Evolutionary conservation across 805 yeast species (phyloP).

Genomic region (Pichia nanzhaoensis): DNA sequence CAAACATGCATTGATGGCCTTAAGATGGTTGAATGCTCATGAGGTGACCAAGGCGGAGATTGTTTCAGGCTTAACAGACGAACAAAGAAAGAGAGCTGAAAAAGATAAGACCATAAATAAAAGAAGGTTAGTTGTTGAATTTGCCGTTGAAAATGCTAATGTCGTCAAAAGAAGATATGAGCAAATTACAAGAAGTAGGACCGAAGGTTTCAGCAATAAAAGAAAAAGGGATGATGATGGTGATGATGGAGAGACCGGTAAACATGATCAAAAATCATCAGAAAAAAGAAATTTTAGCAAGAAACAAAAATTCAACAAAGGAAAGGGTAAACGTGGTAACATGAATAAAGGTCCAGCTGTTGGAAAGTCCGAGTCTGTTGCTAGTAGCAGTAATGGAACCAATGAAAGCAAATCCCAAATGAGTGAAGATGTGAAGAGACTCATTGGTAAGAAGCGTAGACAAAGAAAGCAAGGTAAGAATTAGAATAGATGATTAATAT

Average conservation of each 20-base stretch:
- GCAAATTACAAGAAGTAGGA: constrained; percentile 34
- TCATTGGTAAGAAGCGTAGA: constrained; percentile 65
- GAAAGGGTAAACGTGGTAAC: constrained; percentile 10
- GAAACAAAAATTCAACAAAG: constrained; percentile 12
- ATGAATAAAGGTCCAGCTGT: constrained; percentile 16
- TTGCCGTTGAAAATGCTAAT: constrained; percentile 92
- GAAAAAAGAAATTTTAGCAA: constrained; percentile 23
- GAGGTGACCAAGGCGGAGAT: constrained; percentile 69
- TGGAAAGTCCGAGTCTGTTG: not conserved
- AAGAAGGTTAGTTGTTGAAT: constrained; percentile 85
- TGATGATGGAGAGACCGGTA: constrained; percentile 10
- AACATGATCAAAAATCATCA: constrained; percentile 24
- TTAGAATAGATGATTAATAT: not conserved
- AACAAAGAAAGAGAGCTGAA: constrained; percentile 51
- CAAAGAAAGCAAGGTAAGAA: constrained; percentile 38
- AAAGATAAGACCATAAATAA: constrained; percentile 45
- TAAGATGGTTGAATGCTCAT: constrained; percentile 95
- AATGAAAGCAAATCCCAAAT: constrained; percentile 22
- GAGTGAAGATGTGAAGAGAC: constrained; percentile 50
- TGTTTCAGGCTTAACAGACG: constrained; percentile 60
- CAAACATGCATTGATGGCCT: constrained; percentile 87
- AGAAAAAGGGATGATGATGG: constrained; percentile 20
- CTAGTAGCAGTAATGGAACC: constrained; percentile 13
- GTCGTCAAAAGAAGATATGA: constrained; percentile 89
- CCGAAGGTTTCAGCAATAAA: constrained; percentile 18